phyloP scores from a whole-genome alignment of 192 early-diverging fungal genomes.

The Podila minutissima region DNA sequence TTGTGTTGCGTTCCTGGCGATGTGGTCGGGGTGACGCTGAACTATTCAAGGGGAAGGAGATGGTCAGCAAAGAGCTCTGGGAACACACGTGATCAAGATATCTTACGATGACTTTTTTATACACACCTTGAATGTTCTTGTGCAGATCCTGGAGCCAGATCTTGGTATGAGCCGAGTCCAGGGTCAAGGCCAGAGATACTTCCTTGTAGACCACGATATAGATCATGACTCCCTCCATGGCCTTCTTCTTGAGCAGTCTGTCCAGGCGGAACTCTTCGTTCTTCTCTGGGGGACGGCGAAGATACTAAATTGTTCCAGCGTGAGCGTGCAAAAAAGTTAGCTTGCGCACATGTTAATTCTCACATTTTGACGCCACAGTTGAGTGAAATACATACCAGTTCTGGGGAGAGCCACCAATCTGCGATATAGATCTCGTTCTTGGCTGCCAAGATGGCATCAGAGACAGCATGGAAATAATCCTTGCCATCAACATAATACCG shows the following conservation, averaged over 20 bases:
- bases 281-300: constrained; percentile 77
- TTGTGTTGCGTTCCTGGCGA: constrained; percentile 74
- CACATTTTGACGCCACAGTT: too few relatives aligned
- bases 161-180: constrained; percentile 83
- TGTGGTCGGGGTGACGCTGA: constrained; percentile 87
- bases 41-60: constrained; percentile 50
- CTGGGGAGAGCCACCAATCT: constrained; percentile 96
- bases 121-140: constrained; percentile 75
- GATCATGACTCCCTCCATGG: constrained; percentile 87
- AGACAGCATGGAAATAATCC: constrained; percentile 83
- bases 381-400: constrained; percentile 61
- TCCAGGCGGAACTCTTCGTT: constrained; percentile 85
- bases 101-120: neutral
- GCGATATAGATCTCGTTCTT: constrained; percentile 77
- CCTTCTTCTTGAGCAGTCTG: constrained; percentile 79
- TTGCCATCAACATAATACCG: constrained; percentile 86
- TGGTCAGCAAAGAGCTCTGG: neutral
- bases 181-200: constrained; percentile 76
- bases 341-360: neutral
- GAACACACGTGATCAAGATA: neutral
- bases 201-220: constrained; percentile 93
- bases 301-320: constrained; percentile 56
- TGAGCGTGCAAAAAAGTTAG: neutral
- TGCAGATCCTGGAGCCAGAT: constrained; percentile 75
- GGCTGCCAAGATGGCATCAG: constrained; percentile 77